A percentile compares a stretch with the other conserved stretches of the same genome.
These are phyloP conservation scores for Pyricularia grisea DNA, from an alignment of 2,329 filamentous ascomycete genomes.

Conservation along the genomic window DNA sequence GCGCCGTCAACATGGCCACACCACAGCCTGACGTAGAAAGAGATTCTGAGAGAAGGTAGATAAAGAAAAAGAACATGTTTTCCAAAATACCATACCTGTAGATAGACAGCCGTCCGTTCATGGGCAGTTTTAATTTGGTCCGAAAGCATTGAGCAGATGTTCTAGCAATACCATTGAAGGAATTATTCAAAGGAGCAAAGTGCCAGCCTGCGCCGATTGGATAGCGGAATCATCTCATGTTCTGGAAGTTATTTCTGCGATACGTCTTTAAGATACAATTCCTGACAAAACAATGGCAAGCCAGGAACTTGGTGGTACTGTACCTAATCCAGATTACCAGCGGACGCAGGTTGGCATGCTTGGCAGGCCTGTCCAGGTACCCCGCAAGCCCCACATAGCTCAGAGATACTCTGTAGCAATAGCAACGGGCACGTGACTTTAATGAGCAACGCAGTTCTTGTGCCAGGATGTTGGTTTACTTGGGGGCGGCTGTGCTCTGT, in stretches of 20 bases:
- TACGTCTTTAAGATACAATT: background rate
- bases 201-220: background rate
- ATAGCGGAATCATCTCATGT: background rate
- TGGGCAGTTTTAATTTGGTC: background rate
- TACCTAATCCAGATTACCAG: no score
- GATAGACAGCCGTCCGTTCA: background rate
- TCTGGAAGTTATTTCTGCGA: background rate
- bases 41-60: conserved; percentile 52
- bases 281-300: background rate
- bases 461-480: background rate
- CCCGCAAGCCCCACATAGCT: background rate
- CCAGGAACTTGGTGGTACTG: no score
- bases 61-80: background rate
- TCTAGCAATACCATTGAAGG: background rate
- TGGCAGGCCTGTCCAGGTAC: background rate
- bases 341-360: background rate
- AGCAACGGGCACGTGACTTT: background rate
- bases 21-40: conserved; percentile 64
- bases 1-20: conserved; percentile 62
- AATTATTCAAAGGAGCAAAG: background rate
- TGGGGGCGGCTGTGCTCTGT: no score
- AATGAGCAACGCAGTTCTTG: background rate
- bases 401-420: background rate
- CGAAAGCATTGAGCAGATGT: background rate
- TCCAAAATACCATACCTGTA: background rate